A percentile compares a stretch with the other conserved stretches of the same genome.
Conservation (phyloP, 2,329 filamentous ascomycete genomes). For the Paraphaeosphaeria minitans region DNA sequence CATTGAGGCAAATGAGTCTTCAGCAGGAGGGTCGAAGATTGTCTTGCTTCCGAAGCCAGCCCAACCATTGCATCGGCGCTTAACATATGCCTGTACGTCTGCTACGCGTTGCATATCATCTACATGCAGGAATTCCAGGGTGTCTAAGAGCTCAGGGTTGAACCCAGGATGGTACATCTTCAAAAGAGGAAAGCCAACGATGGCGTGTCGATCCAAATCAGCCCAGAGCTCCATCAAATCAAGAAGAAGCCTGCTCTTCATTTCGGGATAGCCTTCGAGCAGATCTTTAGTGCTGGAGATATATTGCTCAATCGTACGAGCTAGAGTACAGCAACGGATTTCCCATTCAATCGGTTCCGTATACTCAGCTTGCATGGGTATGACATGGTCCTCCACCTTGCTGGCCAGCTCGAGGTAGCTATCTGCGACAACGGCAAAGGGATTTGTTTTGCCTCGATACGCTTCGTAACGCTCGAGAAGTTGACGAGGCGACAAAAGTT, state of each 20-base stretch:
- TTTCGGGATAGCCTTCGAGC: conserved; percentile 55
- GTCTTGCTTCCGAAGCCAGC: conserved; percentile 33
- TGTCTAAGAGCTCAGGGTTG: conserved; percentile 56
- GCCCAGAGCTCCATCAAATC: conserved; percentile 64
- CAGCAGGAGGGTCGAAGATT: conserved; percentile 55
- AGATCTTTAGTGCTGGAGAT: conserved; percentile 37
- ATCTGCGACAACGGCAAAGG: conserved; percentile 18
- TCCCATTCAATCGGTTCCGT: not conserved
- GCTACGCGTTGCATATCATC: conserved; percentile 59
- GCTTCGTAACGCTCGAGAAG: conserved; percentile 23
- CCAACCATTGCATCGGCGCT: conserved; percentile 38
- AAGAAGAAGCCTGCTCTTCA: conserved; percentile 60
- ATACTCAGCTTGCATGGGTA: conserved; percentile 35
- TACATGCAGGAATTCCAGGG: conserved; percentile 57
- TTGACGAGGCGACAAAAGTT: conserved; percentile 15
- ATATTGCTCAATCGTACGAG: conserved; percentile 45
- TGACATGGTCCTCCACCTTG: conserved; percentile 23
- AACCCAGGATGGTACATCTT: conserved; percentile 59
- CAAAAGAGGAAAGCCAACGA: conserved; percentile 54
- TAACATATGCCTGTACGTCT: conserved; percentile 57
- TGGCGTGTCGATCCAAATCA: conserved; percentile 58
- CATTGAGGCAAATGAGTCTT: conserved; percentile 53
- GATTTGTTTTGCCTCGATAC: conserved; percentile 17
- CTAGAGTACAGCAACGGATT: conserved; percentile 42
- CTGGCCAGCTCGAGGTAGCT: conserved; percentile 19